Evolutionary conservation across 2,329 filamentous ascomycete species (phyloP).

Genomic region (Tolypocladium album): DNA sequence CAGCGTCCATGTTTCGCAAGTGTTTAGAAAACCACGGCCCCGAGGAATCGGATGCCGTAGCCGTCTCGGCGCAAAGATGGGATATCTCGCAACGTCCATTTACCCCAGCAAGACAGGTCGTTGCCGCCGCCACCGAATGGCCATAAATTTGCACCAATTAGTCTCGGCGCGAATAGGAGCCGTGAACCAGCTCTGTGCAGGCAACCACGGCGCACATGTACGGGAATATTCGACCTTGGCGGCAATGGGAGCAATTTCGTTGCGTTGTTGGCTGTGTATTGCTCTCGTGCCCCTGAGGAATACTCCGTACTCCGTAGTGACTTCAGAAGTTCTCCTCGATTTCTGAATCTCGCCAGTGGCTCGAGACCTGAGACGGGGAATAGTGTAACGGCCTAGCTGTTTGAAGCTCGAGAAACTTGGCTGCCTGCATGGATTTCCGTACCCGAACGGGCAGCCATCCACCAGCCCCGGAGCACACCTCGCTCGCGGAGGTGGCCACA

Average conservation of each 20-base stretch:
- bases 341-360: neutral
- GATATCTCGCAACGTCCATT: neutral
- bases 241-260: neutral
- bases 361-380: neutral
- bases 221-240: neutral
- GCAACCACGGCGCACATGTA: neutral
- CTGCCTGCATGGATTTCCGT: neutral
- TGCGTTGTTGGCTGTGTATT: neutral
- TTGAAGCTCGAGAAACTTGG: neutral
- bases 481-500: neutral
- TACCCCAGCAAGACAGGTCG: neutral
- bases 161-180: neutral
- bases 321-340: neutral
- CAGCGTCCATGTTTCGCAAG: neutral
- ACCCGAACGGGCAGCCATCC: neutral
- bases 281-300: neutral
- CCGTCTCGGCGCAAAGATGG: neutral
- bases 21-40: neutral
- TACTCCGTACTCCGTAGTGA: too few relatives aligned
- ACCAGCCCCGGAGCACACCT: neutral
- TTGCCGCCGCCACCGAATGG: too few relatives aligned
- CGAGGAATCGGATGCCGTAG: neutral
- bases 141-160: too few relatives aligned
- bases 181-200: neutral
- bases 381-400: neutral